Conservation (phyloP, 75 land plant species). For the Cunninghamia lanceolata region DNA sequence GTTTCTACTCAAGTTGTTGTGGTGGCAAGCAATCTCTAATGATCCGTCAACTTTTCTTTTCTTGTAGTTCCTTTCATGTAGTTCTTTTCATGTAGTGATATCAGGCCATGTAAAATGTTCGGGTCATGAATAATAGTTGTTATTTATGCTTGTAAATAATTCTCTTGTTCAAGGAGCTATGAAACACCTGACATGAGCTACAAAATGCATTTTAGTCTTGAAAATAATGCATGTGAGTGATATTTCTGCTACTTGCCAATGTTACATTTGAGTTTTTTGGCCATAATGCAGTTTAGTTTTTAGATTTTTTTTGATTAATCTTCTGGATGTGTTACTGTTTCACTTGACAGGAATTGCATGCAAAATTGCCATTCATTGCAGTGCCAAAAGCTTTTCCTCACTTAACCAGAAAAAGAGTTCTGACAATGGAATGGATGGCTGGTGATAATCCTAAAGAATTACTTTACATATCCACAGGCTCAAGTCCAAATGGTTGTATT, state of each 20-base stretch:
- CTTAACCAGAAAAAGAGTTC: constrained; percentile 60
- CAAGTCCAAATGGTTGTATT: constrained; percentile 8
- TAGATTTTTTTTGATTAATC: background rate
- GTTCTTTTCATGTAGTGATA: background rate
- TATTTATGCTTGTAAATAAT: background rate
- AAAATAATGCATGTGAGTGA: background rate
- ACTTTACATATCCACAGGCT: constrained; percentile 31
- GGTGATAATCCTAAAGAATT: constrained; percentile 84
- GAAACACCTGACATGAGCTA: background rate
- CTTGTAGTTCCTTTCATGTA: too few species aligned
- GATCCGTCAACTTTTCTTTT: too few species aligned
- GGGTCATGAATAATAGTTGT: background rate
- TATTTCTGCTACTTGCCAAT: background rate
- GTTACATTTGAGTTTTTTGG: background rate
- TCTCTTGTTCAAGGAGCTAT: background rate
- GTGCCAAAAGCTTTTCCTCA: constrained; percentile 68
- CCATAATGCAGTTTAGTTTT: background rate
- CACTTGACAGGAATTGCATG: constrained; percentile 62
- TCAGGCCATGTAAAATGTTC: background rate
- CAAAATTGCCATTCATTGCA: constrained; percentile 53
- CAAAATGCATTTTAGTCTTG: background rate
- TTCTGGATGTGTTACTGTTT: background rate
- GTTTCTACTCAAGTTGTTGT: too few species aligned
- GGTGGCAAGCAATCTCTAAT: too few species aligned
- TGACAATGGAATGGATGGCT: constrained; percentile 95